Percentiles rank a stretch among this genome's conserved stretches.
These are phyloP conservation scores for Solanum hybrid DNA, from an alignment of 305 asterid genomes.

Conservation along the genomic window DNA sequence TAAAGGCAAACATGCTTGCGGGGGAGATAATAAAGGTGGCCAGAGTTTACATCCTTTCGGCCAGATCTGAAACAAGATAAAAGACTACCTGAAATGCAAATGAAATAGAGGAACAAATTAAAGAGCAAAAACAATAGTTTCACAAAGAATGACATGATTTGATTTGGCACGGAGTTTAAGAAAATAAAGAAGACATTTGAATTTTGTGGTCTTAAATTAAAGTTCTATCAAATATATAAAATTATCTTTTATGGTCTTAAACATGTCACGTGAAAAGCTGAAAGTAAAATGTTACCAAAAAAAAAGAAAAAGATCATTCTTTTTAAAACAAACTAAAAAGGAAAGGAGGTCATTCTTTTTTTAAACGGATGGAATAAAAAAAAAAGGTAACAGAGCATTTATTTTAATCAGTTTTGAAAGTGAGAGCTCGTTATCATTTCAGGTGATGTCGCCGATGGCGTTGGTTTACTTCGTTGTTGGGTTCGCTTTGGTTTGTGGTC, in stretches of 20 bases:
- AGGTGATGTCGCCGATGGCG: neutral
- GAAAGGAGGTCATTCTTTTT: too few species aligned
- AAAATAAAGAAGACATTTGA: too few species aligned
- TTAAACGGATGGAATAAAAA: too few species aligned
- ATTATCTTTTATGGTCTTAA: too few species aligned
- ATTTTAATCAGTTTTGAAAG: neutral
- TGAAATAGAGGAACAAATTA: neutral
- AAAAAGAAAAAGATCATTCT: too few species aligned
- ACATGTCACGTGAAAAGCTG: too few species aligned
- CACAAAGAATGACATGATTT: too few species aligned
- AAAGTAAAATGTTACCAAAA: too few species aligned
- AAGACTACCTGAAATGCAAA: neutral
- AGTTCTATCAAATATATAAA: too few species aligned
- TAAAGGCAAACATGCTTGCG: neutral
- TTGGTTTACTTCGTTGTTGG: neutral
- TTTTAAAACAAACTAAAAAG: too few species aligned
- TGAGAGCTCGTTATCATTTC: neutral
- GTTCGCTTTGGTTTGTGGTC: neutral
- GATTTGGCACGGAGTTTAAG: too few species aligned
- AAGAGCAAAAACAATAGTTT: neutral
- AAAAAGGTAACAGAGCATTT: neutral
- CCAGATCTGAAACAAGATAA: neutral
- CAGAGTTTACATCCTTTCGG: neutral
- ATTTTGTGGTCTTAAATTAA: too few species aligned
- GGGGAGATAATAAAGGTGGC: neutral